Percentiles rank a stretch among this genome's conserved stretches.
Conservation (phyloP, 2,329 filamentous ascomycete genomes). For the Anisogramma anomala region DNA sequence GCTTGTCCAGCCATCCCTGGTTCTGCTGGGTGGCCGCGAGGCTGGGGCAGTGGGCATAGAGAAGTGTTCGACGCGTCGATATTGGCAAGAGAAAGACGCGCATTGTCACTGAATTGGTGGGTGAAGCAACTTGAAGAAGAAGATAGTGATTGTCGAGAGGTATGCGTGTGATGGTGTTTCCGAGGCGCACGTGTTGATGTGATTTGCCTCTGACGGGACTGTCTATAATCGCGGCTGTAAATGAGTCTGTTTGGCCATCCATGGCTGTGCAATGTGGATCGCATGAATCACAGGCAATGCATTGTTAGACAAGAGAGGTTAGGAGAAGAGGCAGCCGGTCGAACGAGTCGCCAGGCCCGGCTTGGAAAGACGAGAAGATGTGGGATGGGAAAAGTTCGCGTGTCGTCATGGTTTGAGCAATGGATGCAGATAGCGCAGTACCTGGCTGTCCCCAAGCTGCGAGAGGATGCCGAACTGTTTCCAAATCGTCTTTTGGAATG, state of each 20-base stretch:
- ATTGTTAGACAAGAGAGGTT: not conserved
- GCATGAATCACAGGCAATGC: not conserved
- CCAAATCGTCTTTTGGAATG: no score
- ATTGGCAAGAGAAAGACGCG: constrained; percentile 88
- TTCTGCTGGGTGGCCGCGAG: constrained; percentile 40
- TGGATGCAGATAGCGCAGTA: constrained; percentile 2
- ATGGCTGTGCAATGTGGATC: not conserved
- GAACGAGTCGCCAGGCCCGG: not conserved
- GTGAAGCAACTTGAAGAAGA: not conserved
- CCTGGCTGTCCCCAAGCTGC: no score
- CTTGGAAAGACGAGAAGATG: no score
- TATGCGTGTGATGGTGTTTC: not conserved
- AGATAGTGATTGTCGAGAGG: not conserved
- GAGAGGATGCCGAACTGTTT: no score
- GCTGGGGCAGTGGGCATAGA: constrained; percentile 76
- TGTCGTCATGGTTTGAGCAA: constrained; percentile 9
- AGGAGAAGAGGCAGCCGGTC: not conserved
- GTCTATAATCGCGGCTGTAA: no score
- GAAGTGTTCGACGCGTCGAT: constrained; percentile 77
- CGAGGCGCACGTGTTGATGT: no score
- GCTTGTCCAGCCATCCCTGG: constrained; percentile 52
- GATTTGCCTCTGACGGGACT: no score
- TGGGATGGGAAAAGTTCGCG: constrained; percentile 1
- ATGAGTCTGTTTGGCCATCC: not conserved
- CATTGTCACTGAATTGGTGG: constrained; percentile 42